These are phyloP conservation scores for Entelexis sorbosivorans DNA, from an alignment of 1,139 yeast species.

Conservation along the genomic window DNA sequence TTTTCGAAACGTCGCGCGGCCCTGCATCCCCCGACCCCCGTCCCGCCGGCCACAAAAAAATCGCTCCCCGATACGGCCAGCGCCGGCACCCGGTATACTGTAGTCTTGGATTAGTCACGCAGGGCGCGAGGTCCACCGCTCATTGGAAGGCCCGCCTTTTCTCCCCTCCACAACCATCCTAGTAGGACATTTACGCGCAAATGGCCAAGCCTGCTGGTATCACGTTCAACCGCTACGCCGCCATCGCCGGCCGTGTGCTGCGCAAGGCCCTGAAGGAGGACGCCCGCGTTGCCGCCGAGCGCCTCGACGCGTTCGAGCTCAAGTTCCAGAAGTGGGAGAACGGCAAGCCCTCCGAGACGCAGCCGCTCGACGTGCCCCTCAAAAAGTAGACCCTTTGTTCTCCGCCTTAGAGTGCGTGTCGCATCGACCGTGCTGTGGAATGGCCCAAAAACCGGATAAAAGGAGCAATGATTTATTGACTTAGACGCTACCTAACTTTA, in stretches of 20 bases:
- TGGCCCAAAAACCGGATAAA: neutral
- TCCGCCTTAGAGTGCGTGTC: neutral
- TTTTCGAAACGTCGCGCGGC: too few species aligned
- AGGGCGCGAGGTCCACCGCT: neutral
- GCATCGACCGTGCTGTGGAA: neutral
- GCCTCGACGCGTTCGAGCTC: slow-evolving; percentile 68
- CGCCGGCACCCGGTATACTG: too few species aligned
- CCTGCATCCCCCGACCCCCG: too few species aligned
- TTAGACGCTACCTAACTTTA: neutral
- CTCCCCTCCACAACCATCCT: neutral
- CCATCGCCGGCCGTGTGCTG: slow-evolving; percentile 81
- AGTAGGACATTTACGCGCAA: neutral
- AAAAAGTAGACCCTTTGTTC: slow-evolving; percentile 10
- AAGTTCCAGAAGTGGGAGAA: slow-evolving; percentile 61
- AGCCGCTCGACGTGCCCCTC: slow-evolving; percentile 21
- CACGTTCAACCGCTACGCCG: slow-evolving; percentile 76
- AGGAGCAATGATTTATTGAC: slow-evolving; percentile 2
- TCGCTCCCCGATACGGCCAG: too few species aligned
- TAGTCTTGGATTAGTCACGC: too few species aligned
- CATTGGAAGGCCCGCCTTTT: neutral
- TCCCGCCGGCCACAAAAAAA: too few species aligned
- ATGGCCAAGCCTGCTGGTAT: slow-evolving; percentile 24
- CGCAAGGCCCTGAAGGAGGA: slow-evolving; percentile 88
- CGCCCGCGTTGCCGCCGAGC: slow-evolving; percentile 60
- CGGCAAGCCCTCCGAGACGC: slow-evolving; percentile 40